A percentile compares a stretch with the other conserved stretches of the same genome.
Evolutionary conservation across 2,329 filamentous ascomycete genomes (phyloP).

Genomic region (Curvularia eragrostidis): DNA sequence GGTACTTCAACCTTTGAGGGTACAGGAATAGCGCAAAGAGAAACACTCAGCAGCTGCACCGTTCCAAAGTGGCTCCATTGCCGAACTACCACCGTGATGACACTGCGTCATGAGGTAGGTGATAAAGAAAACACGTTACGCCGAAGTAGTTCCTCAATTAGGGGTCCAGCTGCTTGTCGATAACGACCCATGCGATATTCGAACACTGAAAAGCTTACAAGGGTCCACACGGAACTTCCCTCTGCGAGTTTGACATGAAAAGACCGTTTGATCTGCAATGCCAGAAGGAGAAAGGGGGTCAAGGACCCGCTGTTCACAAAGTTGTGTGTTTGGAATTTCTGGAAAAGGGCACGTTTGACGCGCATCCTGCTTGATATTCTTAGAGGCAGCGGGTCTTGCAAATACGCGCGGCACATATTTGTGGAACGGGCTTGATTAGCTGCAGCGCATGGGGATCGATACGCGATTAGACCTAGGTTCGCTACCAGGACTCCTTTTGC

Average conservation of each 20-base stretch:
- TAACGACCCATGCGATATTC: no score
- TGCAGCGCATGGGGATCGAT: slow-evolving; percentile 11
- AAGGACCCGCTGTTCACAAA: slow-evolving; percentile 7
- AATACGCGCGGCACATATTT: slow-evolving; percentile 14
- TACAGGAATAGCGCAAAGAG: background rate
- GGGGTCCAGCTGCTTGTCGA: background rate
- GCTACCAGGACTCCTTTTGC: slow-evolving; percentile 8
- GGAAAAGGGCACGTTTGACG: slow-evolving; percentile 14
- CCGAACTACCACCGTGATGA: background rate
- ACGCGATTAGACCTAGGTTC: slow-evolving; percentile 16
- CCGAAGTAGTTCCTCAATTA: background rate
- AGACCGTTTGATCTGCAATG: slow-evolving; percentile 11
- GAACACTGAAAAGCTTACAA: background rate
- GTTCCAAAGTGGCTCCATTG: background rate
- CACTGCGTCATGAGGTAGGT: background rate
- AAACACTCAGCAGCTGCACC: background rate
- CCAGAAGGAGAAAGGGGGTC: background rate
- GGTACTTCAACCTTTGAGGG: background rate
- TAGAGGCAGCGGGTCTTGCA: slow-evolving; percentile 13
- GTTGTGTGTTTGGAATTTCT: background rate
- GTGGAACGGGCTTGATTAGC: slow-evolving; percentile 8
- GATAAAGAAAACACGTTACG: background rate
- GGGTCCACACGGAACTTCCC: background rate
- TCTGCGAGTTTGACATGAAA: background rate
- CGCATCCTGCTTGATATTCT: background rate